phyloP scores from a whole-genome alignment of 768 basidiomycete genomes.

The Dioszegia hungarica region DNA sequence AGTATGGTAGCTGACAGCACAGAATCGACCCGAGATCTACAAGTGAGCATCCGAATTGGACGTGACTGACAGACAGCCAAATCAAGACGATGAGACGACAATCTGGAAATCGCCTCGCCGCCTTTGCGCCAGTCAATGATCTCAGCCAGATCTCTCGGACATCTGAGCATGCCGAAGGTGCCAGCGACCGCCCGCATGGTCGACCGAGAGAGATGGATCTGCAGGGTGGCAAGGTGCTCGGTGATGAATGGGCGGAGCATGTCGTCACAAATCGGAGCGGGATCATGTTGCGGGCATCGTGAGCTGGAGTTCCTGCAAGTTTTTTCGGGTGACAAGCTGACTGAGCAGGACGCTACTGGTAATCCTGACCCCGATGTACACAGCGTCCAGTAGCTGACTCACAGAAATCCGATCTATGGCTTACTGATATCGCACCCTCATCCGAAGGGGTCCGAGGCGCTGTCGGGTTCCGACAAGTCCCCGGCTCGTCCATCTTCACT shows the following conservation, averaged over 20 bases:
- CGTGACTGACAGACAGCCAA: constrained; percentile 57
- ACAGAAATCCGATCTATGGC: constrained; percentile 90
- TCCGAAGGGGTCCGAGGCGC: constrained; percentile 72
- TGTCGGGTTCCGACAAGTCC: constrained; percentile 85
- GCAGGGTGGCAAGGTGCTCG: constrained; percentile 75
- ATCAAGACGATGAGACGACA: constrained; percentile 77
- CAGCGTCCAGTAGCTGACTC: constrained; percentile 45
- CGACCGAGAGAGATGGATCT: constrained; percentile 63
- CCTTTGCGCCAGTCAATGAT: constrained; percentile 90
- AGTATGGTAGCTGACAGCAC: neutral
- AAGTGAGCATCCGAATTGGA: constrained; percentile 58
- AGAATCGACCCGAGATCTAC: constrained; percentile 84
- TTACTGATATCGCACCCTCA: constrained; percentile 49
- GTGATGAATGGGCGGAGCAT: constrained; percentile 92
- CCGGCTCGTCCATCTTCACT: constrained; percentile 75
- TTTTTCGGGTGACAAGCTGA: neutral
- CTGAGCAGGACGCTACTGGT: constrained; percentile 1
- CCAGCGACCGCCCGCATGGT: constrained; percentile 53
- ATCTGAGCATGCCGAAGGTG: constrained; percentile 24
- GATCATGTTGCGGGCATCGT: constrained; percentile 88
- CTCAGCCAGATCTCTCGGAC: constrained; percentile 56
- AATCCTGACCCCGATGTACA: constrained; percentile 55
- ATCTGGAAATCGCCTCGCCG: constrained; percentile 70
- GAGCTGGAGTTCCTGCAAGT: constrained; percentile 26
- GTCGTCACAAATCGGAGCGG: constrained; percentile 91